Conservation (phyloP, 2,329 filamentous ascomycete genomes). For the Fusarium piperis region DNA sequence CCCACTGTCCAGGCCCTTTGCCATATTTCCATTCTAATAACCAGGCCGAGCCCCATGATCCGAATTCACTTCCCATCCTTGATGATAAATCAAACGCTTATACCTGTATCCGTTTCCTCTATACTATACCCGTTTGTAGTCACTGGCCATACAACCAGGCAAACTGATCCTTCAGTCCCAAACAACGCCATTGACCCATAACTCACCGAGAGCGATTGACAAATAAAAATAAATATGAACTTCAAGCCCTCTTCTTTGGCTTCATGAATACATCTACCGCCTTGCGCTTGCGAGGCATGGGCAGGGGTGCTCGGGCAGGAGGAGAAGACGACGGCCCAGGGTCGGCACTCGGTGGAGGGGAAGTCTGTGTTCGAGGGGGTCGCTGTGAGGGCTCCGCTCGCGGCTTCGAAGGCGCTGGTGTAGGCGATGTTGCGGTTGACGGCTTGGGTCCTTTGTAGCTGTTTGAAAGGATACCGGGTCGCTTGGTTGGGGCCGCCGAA, state of each 20-base stretch:
- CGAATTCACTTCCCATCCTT: background rate
- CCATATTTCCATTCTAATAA: conserved; percentile 1
- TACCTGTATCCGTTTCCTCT: background rate
- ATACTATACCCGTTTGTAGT: background rate
- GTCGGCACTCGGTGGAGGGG: conserved; percentile 29
- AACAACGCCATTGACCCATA: background rate
- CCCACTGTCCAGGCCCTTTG: background rate
- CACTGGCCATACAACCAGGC: conserved; percentile 1
- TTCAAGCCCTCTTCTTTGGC: conserved; percentile 50
- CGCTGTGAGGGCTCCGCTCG: conserved; percentile 17
- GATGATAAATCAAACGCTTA: background rate
- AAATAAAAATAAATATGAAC: background rate
- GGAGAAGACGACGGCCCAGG: conserved; percentile 34
- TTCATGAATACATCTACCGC: conserved; percentile 62
- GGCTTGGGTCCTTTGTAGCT: conserved; percentile 38
- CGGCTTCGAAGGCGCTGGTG: conserved; percentile 13
- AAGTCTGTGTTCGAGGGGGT: conserved; percentile 29
- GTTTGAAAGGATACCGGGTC: conserved; percentile 42
- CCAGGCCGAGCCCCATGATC: background rate
- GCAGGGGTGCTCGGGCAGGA: conserved; percentile 17
- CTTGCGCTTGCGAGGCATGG: conserved; percentile 54
- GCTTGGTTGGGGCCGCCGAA: conserved; percentile 11
- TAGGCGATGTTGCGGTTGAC: conserved; percentile 11
- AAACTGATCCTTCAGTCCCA: background rate
- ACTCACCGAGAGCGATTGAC: background rate